phyloP scores from a whole-genome alignment of 2,329 filamentous ascomycete genomes.

The Endothia cerciana region DNA sequence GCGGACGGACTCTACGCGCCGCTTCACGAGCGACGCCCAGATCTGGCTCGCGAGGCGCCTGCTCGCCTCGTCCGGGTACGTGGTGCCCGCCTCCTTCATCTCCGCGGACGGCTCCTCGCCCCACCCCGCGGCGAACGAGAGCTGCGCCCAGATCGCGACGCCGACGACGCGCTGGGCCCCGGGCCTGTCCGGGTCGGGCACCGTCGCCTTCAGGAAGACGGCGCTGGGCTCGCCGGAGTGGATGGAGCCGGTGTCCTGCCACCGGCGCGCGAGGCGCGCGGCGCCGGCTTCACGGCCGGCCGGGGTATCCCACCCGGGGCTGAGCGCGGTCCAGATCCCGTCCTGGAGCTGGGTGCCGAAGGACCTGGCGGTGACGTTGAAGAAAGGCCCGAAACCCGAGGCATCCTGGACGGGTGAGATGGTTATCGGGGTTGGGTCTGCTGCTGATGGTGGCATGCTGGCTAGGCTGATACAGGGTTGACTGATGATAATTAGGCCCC shows the following conservation, averaged over 20 bases:
- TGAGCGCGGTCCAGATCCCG: slow-evolving; percentile 54
- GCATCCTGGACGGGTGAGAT: background rate
- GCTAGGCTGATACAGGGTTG: background rate
- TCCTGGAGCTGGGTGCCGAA: slow-evolving; percentile 58
- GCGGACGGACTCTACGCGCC: slow-evolving; percentile 46
- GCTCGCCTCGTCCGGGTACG: slow-evolving; percentile 49
- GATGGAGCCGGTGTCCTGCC: slow-evolving; percentile 45
- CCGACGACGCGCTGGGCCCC: slow-evolving; percentile 47
- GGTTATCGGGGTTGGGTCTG: background rate
- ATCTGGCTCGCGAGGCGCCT: slow-evolving; percentile 52
- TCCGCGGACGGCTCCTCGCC: slow-evolving; percentile 47
- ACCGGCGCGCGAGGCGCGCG: slow-evolving; percentile 46
- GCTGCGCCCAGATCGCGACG: slow-evolving; percentile 59
- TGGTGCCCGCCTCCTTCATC: slow-evolving; percentile 40
- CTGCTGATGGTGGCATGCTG: background rate
- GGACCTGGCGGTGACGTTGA: slow-evolving; percentile 37
- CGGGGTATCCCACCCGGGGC: slow-evolving; percentile 58
- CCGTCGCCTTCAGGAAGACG: slow-evolving; percentile 57
- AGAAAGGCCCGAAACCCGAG: background rate
- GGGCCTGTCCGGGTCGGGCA: slow-evolving; percentile 38
- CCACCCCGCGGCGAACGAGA: slow-evolving; percentile 51
- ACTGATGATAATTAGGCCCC: background rate
- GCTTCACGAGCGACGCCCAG: slow-evolving; percentile 47
- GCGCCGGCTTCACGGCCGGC: slow-evolving; percentile 45
- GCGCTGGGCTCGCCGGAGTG: slow-evolving; percentile 51